Evolutionary conservation across 805 yeast species (phyloP).

Genomic region (Komagataella populi): DNA sequence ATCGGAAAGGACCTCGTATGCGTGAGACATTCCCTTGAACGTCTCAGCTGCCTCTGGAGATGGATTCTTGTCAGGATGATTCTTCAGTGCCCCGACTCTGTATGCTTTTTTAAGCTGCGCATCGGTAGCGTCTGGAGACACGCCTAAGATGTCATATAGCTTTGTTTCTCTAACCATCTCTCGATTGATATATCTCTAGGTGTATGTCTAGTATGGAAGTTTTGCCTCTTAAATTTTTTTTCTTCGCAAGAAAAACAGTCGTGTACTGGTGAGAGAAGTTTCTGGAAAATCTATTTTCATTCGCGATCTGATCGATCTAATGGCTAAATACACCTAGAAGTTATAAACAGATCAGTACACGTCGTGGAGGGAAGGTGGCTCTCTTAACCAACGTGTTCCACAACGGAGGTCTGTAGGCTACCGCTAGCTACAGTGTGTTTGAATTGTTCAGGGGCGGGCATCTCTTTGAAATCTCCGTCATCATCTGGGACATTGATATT

Average conservation of each 20-base stretch:
- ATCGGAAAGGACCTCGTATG: constrained; percentile 81
- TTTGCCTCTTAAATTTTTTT: neutral
- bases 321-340: neutral
- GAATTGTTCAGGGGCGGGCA: constrained; percentile 86
- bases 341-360: neutral
- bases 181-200: neutral
- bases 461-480: constrained; percentile 66
- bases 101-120: constrained; percentile 70
- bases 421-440: constrained; percentile 55
- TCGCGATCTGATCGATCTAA: neutral
- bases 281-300: neutral
- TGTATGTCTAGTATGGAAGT: neutral
- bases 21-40: constrained; percentile 81
- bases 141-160: constrained; percentile 63
- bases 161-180: constrained; percentile 73
- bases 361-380: neutral
- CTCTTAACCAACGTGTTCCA: constrained; percentile 64
- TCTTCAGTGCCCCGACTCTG: constrained; percentile 68
- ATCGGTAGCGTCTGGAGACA: constrained; percentile 54
- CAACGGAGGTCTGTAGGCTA: constrained; percentile 53
- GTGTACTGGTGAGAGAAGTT: neutral
- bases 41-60: constrained; percentile 90
- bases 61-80: constrained; percentile 76
- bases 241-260: neutral
- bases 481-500: constrained; percentile 74